Percentiles rank a stretch among this genome's conserved stretches.
phyloP scores from a whole-genome alignment of 768 basidiomycete genomes.

The Crepidotus variabilis region DNA sequence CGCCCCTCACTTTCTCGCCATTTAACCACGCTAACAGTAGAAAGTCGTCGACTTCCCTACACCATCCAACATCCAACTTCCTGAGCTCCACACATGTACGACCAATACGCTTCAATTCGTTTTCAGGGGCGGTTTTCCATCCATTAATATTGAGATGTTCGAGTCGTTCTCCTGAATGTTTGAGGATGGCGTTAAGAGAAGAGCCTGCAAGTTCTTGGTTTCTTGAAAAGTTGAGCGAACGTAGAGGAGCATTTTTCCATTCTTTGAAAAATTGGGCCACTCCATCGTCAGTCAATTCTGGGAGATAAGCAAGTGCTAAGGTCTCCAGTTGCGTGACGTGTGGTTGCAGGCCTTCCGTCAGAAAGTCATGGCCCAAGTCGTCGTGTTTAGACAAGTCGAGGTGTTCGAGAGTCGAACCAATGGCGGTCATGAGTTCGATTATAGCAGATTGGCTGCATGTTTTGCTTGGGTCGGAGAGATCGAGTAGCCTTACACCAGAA shows the following conservation, averaged over 20 bases:
- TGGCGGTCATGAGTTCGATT: constrained; percentile 44
- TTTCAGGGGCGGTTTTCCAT: constrained; percentile 59
- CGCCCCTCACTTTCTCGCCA: constrained; percentile 22
- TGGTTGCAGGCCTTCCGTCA: constrained; percentile 56
- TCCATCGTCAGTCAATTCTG: constrained; percentile 66
- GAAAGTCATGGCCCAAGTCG: constrained; percentile 54
- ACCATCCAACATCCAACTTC: constrained; percentile 81
- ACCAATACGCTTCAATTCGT: constrained; percentile 32
- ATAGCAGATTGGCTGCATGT: constrained; percentile 57
- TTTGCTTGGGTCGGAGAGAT: constrained; percentile 60
- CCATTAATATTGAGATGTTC: constrained; percentile 70
- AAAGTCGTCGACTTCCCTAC: constrained; percentile 79
- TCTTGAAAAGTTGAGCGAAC: constrained; percentile 56
- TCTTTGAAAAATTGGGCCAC: constrained; percentile 63
- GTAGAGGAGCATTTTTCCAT: constrained; percentile 49
- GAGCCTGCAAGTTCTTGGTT: constrained; percentile 48
- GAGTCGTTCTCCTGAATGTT: constrained; percentile 61
- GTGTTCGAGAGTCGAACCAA: constrained; percentile 53
- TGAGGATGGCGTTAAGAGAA: constrained; percentile 60
- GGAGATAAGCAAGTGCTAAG: constrained; percentile 53
- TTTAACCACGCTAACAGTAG: constrained; percentile 67
- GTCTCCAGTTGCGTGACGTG: constrained; percentile 43
- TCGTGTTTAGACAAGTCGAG: constrained; percentile 74
- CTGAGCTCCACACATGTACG: constrained; percentile 37
- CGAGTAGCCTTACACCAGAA: constrained; percentile 45